Evolutionary conservation across 1,284 basidiomycete genomes (phyloP).

Genomic region (Chalciporus sp.): DNA sequence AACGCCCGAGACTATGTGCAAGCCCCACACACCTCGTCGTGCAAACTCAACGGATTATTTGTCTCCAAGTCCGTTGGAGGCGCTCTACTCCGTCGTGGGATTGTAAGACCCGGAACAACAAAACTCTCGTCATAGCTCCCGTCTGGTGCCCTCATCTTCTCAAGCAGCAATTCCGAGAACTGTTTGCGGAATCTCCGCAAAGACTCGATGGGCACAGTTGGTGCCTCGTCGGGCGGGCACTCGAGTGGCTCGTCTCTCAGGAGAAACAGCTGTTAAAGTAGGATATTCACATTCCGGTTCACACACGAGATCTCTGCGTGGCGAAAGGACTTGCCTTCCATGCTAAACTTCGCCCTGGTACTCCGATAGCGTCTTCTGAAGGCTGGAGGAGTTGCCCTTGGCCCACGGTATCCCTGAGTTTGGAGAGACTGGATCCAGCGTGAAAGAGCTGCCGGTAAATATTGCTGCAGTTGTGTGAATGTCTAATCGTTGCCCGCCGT

Average conservation of each 20-base stretch:
- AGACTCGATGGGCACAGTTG: conserved; percentile 46
- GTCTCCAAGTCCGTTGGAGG: conserved; percentile 55
- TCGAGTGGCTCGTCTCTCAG: conserved; percentile 60
- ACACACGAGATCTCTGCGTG: conserved; percentile 2
- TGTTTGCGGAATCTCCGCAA: conserved; percentile 51
- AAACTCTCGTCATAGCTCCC: conserved; percentile 75
- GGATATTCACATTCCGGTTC: conserved; percentile 7
- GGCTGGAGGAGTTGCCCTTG: conserved; percentile 58
- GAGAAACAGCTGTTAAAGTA: conserved; percentile 57
- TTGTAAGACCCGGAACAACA: conserved; percentile 50
- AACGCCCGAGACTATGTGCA: not conserved
- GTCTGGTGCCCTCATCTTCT: conserved; percentile 77
- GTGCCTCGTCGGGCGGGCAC: conserved; percentile 44
- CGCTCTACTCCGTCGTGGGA: conserved; percentile 39
- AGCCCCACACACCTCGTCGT: conserved; percentile 64
- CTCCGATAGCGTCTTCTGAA: conserved; percentile 42
- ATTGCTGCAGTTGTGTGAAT: conserved; percentile 41
- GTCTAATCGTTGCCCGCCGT: not conserved
- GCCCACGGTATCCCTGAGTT: conserved; percentile 64
- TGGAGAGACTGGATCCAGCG: conserved; percentile 55
- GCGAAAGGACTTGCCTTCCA: conserved; percentile 65
- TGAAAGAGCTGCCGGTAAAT: conserved; percentile 65
- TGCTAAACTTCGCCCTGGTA: conserved; percentile 70
- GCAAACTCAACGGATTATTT: conserved; percentile 87
- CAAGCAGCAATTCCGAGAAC: conserved; percentile 54